Percentiles rank a stretch among this genome's conserved stretches.
Evolutionary conservation across 148 eudicot genomes (phyloP).

Genomic region (Cornus kousa): DNA sequence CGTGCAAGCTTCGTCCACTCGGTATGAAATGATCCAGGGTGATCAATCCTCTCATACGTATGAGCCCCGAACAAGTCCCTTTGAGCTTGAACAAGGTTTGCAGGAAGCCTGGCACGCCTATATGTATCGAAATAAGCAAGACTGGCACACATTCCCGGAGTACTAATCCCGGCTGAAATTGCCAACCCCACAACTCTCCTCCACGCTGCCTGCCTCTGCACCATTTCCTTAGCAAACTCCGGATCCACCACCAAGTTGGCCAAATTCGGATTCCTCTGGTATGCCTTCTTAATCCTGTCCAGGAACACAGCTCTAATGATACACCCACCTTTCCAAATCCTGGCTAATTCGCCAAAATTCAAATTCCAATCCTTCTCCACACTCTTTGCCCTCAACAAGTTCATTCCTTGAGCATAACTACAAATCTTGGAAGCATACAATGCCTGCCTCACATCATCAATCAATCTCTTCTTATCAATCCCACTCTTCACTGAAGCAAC

Average conservation of each 20-base stretch:
- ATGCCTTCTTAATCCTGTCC: slow-evolving; percentile 76
- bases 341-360: slow-evolving; percentile 77
- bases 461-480: slow-evolving; percentile 71
- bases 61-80: slow-evolving; percentile 93
- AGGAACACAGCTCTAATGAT: slow-evolving; percentile 81
- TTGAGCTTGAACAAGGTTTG: slow-evolving; percentile 92
- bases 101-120: slow-evolving; percentile 72
- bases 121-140: slow-evolving; percentile 79
- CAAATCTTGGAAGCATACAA: slow-evolving; percentile 80
- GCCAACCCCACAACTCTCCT: slow-evolving; percentile 79
- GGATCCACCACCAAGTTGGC: slow-evolving; percentile 76
- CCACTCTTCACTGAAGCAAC: slow-evolving; percentile 32
- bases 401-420: slow-evolving; percentile 91
- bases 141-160: slow-evolving; percentile 86
- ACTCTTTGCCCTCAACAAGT: slow-evolving; percentile 73
- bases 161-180: slow-evolving; percentile 67
- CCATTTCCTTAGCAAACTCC: slow-evolving; percentile 87
- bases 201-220: slow-evolving; percentile 88
- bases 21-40: slow-evolving; percentile 68
- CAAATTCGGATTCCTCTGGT: slow-evolving; percentile 67
- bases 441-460: slow-evolving; percentile 89
- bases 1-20: slow-evolving; percentile 93
- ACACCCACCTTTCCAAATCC: slow-evolving; percentile 91
- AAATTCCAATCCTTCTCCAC: slow-evolving; percentile 68
- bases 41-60: slow-evolving; percentile 83